Base-by-base conservation (phyloP, 2,329 filamentous ascomycete species). In the Coniochaeta prunicola region DNA sequence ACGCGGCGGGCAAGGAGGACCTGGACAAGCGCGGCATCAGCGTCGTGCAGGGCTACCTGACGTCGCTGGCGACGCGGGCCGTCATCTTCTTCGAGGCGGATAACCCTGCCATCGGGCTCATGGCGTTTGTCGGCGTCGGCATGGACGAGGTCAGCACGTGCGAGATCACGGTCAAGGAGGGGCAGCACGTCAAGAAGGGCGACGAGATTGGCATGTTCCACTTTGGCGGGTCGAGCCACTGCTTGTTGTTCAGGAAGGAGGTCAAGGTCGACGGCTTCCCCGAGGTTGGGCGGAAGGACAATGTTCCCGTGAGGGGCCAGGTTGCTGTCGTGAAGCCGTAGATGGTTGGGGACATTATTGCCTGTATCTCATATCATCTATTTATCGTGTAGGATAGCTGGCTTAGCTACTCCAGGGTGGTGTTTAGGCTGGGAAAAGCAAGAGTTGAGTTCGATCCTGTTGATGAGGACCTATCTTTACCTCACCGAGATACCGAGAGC, bases 131-230 rank as follows among this genome's bases (percentile, higher is more conserved):
- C 13, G 84, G 82, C 1, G 80, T 92, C 3, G 89, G 89, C 1
- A 91, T 92, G 89, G 86, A 85, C 45, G 89, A 92, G 71, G 88
- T 91, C 13, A 87, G 82, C 59, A 86, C 86, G 0, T 91, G 88
- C 66, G 87, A 91, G 57, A 85, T 90, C 55, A 88, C 83, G 0
- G 86, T 90, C 12, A 78, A 78, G 64, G 81, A 86, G 66, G 88
- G 87, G 0, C 79, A 91, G 68, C 77, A 79, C 57, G 67, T 92
- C 17, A 76, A 76, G 57, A 91, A 91, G 76, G 89, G 89, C 1
- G 82, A 91, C 4, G 75, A 91, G 73, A 76, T 86, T 40, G 89
- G 89, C 45, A 91, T 90, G 87, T 92, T 92, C 71, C 89, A 92
- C 67, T 91, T 87, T 68, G 89, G 89, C n/a, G 89, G 89, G 0